Evolutionary conservation across 2,329 filamentous ascomycete genomes (phyloP), one percentile per base, ranked within the genome.

Genomic region (Grosmannia serpens): DNA sequence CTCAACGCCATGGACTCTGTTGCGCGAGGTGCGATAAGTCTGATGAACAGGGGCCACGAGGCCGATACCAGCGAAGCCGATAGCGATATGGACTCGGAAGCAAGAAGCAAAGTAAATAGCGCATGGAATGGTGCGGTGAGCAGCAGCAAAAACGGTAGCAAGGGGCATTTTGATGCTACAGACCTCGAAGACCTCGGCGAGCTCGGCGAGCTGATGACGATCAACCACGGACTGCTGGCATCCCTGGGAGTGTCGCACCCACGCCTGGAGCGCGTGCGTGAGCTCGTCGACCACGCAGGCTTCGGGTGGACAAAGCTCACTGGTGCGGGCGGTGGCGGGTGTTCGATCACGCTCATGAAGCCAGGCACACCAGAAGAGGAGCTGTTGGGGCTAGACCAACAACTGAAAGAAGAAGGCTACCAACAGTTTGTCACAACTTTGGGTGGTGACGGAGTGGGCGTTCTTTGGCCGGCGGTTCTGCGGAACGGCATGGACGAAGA

Each of bases 301-400:
- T 88, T 96, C 58, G 94, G 94, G 33, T 99, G 91, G 91, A 96
- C 94, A 15, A 99, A 99, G 71, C 80, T 99, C 59, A 99, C 94
- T 0, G 94, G 94, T 38, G 94, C 94, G 1, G 94, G 94, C 26
- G 95, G 94, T 15, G 95, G 94, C 59, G 94, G 94, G 3, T 97
- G 95, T 71, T 92, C 91, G 3, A 97, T 99, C 65, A 95, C 92
- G 0, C 76, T 99, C 4, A 77, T 99, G 54, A 87, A 86, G 63
- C 88, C 89, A 0, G 82, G 82, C 33, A 76, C 81, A 1, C 69
- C 81, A 8, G 66, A 69, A 20, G 75, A 81, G 61, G 81, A 81
- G 65, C 72, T 95, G 31, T 71, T 75, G 27, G 74, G 77, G 11
- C 74, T 97, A 20, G 83, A 92, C 64, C 68, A 75, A 46, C 82